These are phyloP conservation scores for Phytopythium mirpurense DNA, from an alignment of 352 stramenopile genomes.

Conservation along the genomic window DNA sequence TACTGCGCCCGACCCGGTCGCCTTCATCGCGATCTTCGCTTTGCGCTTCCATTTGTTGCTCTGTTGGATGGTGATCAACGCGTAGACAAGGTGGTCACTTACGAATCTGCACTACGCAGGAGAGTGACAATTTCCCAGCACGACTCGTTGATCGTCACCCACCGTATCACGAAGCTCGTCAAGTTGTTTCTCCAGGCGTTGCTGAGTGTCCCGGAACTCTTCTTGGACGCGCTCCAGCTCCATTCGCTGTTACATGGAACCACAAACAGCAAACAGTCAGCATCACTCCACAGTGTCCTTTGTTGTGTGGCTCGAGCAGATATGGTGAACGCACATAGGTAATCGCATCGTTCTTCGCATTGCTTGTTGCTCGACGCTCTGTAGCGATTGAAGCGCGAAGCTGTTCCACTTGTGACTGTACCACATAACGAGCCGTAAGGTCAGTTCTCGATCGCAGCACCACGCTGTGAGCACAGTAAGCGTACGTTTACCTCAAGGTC, in stretches of 20 bases:
- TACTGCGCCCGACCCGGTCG: slow-evolving; percentile 6
- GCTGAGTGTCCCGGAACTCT: slow-evolving; percentile 48
- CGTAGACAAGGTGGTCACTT: not conserved
- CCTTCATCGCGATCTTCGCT: slow-evolving; percentile 48
- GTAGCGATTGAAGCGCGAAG: slow-evolving; percentile 29
- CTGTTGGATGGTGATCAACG: not conserved
- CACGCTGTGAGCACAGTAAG: not conserved
- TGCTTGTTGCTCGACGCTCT: slow-evolving; percentile 26
- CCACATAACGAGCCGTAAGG: not conserved
- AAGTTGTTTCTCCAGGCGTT: slow-evolving; percentile 62
- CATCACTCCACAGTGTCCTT: not conserved
- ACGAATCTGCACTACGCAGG: no score
- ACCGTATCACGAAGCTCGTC: slow-evolving; percentile 55
- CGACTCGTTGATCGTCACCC: not conserved
- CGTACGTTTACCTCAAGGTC: slow-evolving; percentile 37
- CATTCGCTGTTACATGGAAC: slow-evolving; percentile 27
- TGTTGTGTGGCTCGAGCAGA: no score
- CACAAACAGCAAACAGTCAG: not conserved
- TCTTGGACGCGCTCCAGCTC: slow-evolving; percentile 33
- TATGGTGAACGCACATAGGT: slow-evolving; percentile 23
- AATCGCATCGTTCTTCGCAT: slow-evolving; percentile 34
- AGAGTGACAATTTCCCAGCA: slow-evolving; percentile 2
- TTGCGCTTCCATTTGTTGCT: slow-evolving; percentile 67
- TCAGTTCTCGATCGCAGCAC: not conserved
- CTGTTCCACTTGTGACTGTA: slow-evolving; percentile 30